Base-by-base conservation (phyloP, 2,329 filamentous ascomycete species). In the Colletotrichum nymphaeae region DNA sequence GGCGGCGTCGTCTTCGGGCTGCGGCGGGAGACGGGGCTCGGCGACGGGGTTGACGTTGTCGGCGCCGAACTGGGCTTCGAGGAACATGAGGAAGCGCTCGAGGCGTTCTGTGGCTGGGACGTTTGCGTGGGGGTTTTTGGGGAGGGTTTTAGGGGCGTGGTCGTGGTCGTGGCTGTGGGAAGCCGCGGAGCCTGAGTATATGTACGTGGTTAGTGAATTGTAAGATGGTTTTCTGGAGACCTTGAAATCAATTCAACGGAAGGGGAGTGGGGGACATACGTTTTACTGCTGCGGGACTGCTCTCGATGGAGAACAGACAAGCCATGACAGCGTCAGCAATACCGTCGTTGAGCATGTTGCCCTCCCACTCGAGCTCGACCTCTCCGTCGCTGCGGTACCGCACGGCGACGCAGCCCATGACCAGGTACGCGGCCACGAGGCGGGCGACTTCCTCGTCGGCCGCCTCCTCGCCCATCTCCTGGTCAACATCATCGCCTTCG, bases 251-350 rank as follows among this genome's bases (percentile, higher is more conserved):
- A 26, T 26, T 26, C 26, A 26, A 26, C 26, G 3, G 26, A 26
- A 26, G 26, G 26, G 26, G 26, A 26, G 26, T 26, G 26, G 26
- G 26, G 26, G 26, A 26, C 26, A 26, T 26, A 26, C 26, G 94
- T 84, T 97, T 97, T 63, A 99, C 96, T 14, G 97, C 96, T 16
- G 97, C 97, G 5, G 96, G 97, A 67, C 94, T 97, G 82, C 93
- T 97, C 84, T 99, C 97, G 26, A 98, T 94, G 0, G 94, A 95
- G 77, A 98, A 91, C 12, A 99, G 88, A 3, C 98, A 95, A 1
- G 95, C 95, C 88, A 98, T 94, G 67, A 98, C 93, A 19, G 97
- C 95, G 83, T 99, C 97, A n/a, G 97, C 97, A 79, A 99, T 97
- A 74, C 95, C 94, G 80, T 99, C 97, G 81, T 98, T 99, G 79